phyloP scores from a whole-genome alignment of 2,329 filamentous ascomycete genomes.

The Beauveria rudraprayagi region DNA sequence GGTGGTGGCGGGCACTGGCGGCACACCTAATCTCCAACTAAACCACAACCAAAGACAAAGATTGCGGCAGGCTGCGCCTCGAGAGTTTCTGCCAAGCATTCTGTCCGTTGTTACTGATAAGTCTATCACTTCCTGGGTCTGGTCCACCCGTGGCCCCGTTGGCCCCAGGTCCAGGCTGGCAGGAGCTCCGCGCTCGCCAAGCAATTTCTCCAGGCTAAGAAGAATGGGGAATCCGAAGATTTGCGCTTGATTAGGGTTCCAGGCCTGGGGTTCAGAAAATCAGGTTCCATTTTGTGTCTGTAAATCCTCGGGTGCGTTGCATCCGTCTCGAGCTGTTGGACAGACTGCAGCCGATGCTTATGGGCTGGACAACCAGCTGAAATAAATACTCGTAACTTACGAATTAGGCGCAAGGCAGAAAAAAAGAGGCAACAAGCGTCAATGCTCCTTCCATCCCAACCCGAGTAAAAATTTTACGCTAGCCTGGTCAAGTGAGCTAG shows the following conservation, averaged over 20 bases:
- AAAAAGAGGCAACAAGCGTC: background rate
- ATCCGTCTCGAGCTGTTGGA: too few species aligned
- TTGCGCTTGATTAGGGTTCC: background rate
- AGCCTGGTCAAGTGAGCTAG: background rate
- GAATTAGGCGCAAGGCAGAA: background rate
- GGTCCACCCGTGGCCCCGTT: background rate
- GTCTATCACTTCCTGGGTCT: background rate
- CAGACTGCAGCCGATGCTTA: too few species aligned
- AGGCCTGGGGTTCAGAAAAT: background rate
- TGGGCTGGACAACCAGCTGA: background rate
- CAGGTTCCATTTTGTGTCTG: background rate
- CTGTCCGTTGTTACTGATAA: too few species aligned
- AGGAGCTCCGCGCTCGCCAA: background rate
- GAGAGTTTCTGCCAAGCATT: background rate
- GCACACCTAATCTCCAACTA: conserved; percentile 1
- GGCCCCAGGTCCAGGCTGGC: background rate
- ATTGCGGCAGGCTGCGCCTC: background rate
- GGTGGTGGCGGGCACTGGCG: background rate
- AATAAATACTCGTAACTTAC: background rate
- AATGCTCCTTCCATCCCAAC: too few species aligned
- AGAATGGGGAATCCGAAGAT: background rate
- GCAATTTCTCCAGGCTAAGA: conserved; percentile 1
- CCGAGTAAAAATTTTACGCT: background rate
- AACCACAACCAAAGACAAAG: background rate
- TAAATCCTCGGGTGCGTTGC: too few species aligned